Evolutionary conservation across 2,329 filamentous ascomycete genomes (phyloP).

Genomic region (Macrophomina pseudophaseolina): DNA sequence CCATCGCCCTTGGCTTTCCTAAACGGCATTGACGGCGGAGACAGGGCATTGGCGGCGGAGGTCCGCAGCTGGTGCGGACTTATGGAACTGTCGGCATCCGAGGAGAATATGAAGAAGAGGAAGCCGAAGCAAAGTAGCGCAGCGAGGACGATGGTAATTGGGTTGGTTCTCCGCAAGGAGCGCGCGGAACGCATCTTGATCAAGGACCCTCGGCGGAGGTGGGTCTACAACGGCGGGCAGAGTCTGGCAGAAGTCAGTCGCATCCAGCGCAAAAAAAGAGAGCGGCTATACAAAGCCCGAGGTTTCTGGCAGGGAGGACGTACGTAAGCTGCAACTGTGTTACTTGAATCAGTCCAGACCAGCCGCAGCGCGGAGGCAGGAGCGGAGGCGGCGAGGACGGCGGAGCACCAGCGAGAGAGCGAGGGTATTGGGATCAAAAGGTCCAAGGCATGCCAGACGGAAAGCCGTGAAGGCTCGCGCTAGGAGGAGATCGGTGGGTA

Average conservation of each 20-base stretch:
- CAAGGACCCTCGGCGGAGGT: background rate
- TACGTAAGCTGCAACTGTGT: constrained; percentile 16
- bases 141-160: constrained; percentile 75
- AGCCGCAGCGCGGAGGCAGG: constrained; percentile 16
- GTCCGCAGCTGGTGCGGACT: constrained; percentile 57
- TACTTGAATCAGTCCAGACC: background rate
- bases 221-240: background rate
- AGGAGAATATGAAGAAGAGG: constrained; percentile 60
- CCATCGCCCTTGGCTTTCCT: constrained; percentile 65
- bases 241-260: constrained; percentile 2
- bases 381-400: background rate
- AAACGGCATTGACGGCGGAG: constrained; percentile 75
- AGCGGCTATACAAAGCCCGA: background rate
- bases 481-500: background rate
- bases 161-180: constrained; percentile 77
- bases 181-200: constrained; percentile 63
- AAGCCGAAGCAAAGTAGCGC: constrained; percentile 70
- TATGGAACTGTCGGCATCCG: constrained; percentile 56
- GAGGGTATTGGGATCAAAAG: background rate
- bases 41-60: constrained; percentile 72
- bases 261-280: no score
- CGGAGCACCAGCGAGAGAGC: constrained; percentile 6
- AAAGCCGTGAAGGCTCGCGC: constrained; percentile 17
- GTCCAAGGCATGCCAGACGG: constrained; percentile 6
- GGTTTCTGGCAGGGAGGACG: background rate